Evolutionary conservation across 208 protist genomes (phyloP), one percentile per base, ranked within the genome.

Genomic region (Leptomonas seymouri): DNA sequence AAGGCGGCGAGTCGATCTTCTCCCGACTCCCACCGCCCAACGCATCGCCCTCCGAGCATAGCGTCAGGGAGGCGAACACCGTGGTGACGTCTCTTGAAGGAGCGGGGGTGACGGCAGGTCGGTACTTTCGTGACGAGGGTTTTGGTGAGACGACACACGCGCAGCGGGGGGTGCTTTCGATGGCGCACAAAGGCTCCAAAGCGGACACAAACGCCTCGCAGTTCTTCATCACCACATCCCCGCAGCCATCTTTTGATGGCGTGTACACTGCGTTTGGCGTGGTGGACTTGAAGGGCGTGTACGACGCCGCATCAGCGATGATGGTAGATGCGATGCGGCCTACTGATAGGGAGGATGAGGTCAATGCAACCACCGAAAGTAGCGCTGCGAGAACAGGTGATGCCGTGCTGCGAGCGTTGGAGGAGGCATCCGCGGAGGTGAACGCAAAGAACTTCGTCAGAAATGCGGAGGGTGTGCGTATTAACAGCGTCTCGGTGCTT

Each of bases 211-310:
- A 98, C 65, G 88, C 84, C 28, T 97, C 93, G 5, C 91, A 97
- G 77, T 97, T 97, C 64, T 96, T 96, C 71, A 89, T 98, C 59
- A 84, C 83, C 30, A 85, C 76, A 30, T 64, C 67, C 23, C 71
- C 86, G 23, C 87, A 84, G 61, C 76, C 80, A 18, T 45, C 65
- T 12, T 90, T 97, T 18, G 95, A 97, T 51, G 67, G 80, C 28
- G 85, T 97, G 63, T 97, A 99, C 72, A 99, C 97, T 9, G 94
- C 98, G 25, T 99, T 99, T 82, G 98, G 97, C 8, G 66, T 89
- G 48, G 85, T 99, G 9, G 84, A 88, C 36, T 68, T 95, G 54
- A 16, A 41, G 21, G 76, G 70, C 20, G 34, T 36, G n/a, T 81
- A 78, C 61, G 57, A 71, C n/a, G 53, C 65, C 0, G 39, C 46